phyloP scores from a whole-genome alignment of 2,329 filamentous ascomycete genomes.

The Sordariomycetes sp. region DNA sequence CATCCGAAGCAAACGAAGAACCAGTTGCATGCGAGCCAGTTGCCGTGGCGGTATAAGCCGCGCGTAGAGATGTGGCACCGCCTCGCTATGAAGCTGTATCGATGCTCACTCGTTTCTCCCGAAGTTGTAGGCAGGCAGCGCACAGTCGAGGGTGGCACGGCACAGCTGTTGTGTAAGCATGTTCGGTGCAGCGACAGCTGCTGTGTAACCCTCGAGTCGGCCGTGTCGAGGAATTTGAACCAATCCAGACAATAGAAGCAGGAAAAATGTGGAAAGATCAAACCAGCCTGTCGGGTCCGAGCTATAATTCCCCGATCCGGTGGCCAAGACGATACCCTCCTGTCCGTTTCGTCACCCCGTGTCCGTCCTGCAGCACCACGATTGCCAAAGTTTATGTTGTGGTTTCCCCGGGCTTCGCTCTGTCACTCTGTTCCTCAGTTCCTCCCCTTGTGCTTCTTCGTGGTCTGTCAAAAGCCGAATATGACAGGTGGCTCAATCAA shows the following conservation, averaged over 20 bases:
- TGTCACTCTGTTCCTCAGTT: not conserved
- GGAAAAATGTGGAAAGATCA: not conserved
- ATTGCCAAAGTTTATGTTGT: not conserved
- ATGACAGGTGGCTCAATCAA: not conserved
- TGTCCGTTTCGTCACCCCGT: not conserved
- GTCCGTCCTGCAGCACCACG: not conserved
- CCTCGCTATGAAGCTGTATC: not conserved
- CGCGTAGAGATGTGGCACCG: not conserved
- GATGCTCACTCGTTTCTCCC: not conserved
- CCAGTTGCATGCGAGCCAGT: not conserved
- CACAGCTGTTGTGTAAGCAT: not conserved
- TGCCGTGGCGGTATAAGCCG: not conserved
- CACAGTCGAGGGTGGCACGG: not conserved
- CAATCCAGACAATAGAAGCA: not conserved
- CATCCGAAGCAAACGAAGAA: not conserved
- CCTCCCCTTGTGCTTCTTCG: not conserved
- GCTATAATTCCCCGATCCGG: not conserved
- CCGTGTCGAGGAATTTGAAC: not conserved
- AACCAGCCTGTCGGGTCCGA: not conserved
- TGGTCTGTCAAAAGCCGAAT: not conserved
- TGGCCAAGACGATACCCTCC: not conserved
- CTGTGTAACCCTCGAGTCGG: not conserved
- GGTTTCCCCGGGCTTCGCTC: not conserved
- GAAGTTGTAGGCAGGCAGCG: not conserved
- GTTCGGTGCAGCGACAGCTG: not conserved